phyloP scores from a whole-genome alignment of 768 basidiomycete genomes.

The Russula vinacea region DNA sequence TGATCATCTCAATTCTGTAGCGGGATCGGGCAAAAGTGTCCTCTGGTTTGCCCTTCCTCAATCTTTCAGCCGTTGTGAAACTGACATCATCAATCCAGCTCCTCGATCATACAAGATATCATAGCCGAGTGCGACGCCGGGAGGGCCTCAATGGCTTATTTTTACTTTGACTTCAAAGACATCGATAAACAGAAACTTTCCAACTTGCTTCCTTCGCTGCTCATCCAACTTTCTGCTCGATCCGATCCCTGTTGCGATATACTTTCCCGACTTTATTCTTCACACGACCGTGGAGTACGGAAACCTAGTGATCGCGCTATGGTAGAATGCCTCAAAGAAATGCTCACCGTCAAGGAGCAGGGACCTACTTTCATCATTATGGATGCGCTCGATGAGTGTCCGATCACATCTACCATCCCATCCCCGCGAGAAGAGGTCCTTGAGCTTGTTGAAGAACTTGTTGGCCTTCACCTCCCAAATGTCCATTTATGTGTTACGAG shows the following conservation, averaged over 20 bases:
- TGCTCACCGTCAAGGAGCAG: neutral
- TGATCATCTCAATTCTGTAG: neutral
- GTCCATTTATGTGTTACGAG: constrained; percentile 13
- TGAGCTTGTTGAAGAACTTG: constrained; percentile 5
- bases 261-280: neutral
- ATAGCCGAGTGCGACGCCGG: neutral
- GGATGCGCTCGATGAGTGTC: constrained; percentile 9
- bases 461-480: neutral
- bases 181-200: constrained; percentile 5
- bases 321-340: neutral
- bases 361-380: neutral
- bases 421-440: constrained; percentile 10
- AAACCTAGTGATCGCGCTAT: neutral
- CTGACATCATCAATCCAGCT: neutral
- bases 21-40: neutral
- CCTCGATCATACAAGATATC: constrained; percentile 10
- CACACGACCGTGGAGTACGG: neutral
- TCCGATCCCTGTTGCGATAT: neutral
- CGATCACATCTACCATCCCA: neutral
- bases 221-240: neutral
- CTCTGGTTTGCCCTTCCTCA: neutral
- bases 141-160: constrained; percentile 5
- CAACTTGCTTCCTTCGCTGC: neutral
- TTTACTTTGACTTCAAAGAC: constrained; percentile 11
- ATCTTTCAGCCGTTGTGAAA: neutral